Conservation (phyloP, 371 early-diverging fungal genomes). For the Caulochytrium protostelioides region DNA sequence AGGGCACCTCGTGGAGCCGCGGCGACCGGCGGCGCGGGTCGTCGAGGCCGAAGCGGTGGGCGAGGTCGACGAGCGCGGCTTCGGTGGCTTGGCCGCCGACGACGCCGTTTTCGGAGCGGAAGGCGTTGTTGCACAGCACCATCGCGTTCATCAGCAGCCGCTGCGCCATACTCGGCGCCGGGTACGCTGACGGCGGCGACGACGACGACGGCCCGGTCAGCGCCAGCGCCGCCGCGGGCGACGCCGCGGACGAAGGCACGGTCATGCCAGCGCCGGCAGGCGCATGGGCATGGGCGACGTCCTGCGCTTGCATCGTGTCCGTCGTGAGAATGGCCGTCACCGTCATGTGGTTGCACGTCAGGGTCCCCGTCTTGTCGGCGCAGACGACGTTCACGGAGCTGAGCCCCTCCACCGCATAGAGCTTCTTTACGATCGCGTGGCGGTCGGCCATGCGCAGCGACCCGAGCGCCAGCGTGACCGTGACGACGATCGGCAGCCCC, state of each 20-base stretch:
- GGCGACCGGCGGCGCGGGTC: conserved; percentile 27
- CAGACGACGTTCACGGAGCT: conserved; percentile 74
- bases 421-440: conserved; percentile 67
- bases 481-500: conserved; percentile 77
- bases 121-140: conserved; percentile 64
- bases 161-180: neutral
- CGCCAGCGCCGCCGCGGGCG: too few species aligned
- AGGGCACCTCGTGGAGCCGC: conserved; percentile 57
- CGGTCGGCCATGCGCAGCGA: conserved; percentile 74
- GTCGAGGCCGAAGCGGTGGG: conserved; percentile 17
- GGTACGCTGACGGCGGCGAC: conserved; percentile 2
- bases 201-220: conserved; percentile 7
- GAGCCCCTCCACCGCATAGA: conserved; percentile 76
- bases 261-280: neutral
- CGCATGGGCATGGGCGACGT: neutral
- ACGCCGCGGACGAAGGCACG: neutral
- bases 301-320: neutral
- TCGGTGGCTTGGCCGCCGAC: conserved; percentile 65
- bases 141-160: neutral
- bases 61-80: conserved; percentile 53
- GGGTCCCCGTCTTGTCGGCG: conserved; percentile 75
- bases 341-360: conserved; percentile 70
- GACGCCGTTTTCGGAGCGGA: conserved; percentile 36
- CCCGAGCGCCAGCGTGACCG: conserved; percentile 70
- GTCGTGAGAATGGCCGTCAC: conserved; percentile 43